Evolutionary conservation across 768 basidiomycete species (phyloP).

Genomic region (Trametopsis cervina): DNA sequence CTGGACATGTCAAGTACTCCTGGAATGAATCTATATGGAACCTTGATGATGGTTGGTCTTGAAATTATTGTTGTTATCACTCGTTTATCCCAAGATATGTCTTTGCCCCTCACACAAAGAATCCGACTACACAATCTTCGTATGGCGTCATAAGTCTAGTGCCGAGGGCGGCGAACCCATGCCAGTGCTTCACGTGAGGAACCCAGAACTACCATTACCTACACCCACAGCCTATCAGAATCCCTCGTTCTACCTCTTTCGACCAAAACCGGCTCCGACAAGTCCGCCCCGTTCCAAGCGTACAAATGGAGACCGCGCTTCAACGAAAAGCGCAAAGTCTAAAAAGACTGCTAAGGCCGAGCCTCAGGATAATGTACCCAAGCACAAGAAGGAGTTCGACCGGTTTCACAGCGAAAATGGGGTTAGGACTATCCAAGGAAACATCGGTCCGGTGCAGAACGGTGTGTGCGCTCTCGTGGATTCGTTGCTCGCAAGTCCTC

Average conservation of each 20-base stretch:
- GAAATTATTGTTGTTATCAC: neutral
- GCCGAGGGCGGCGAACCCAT: conserved; percentile 22
- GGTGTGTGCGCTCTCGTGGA: conserved; percentile 40
- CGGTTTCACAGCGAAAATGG: conserved; percentile 89
- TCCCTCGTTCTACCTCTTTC: conserved; percentile 62
- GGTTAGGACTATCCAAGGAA: conserved; percentile 86
- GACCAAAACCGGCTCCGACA: conserved; percentile 12
- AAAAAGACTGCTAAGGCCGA: conserved; percentile 31
- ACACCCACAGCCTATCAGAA: conserved; percentile 60
- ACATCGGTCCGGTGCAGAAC: conserved; percentile 83
- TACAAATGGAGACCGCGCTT: conserved; percentile 7
- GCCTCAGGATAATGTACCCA: conserved; percentile 45
- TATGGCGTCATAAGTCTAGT: conserved; percentile 55
- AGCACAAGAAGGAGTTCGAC: conserved; percentile 71
- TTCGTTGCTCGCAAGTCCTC: neutral
- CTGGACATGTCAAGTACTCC: conserved; percentile 85
- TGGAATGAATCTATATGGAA: conserved; percentile 77
- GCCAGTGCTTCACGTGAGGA: conserved; percentile 57
- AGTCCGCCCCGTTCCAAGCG: conserved; percentile 22
- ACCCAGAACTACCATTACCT: conserved; percentile 55
- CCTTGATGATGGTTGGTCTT: conserved; percentile 70
- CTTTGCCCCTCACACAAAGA: too few relatives aligned
- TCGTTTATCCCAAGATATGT: conserved; percentile 1
- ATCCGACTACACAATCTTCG: conserved; percentile 84
- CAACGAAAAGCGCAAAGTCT: conserved; percentile 30